Evolutionary conservation across 345 rosid genomes (phyloP).

Genomic region (Geranium rotundifolium): DNA sequence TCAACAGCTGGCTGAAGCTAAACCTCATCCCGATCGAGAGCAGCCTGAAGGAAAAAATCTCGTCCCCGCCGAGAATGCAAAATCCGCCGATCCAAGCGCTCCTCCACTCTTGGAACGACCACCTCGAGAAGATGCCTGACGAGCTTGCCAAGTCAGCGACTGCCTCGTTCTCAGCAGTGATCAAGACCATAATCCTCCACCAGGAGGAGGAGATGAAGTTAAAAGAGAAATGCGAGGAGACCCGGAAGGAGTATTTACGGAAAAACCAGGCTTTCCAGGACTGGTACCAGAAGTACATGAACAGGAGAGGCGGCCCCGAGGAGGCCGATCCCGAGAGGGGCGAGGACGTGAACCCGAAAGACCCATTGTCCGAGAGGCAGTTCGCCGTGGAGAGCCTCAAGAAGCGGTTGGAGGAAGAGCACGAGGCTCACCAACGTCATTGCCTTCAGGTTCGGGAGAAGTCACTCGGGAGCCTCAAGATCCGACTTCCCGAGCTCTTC

Average conservation of each 20-base stretch:
- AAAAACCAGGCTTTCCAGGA: constrained; percentile 79
- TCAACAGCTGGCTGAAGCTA: constrained; percentile 55
- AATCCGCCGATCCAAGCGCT: constrained; percentile 75
- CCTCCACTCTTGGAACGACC: constrained; percentile 57
- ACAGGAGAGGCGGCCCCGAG: constrained; percentile 39
- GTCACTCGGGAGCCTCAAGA: constrained; percentile 68
- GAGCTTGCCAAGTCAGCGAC: constrained; percentile 81
- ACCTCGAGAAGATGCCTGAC: constrained; percentile 67
- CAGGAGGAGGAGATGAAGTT: constrained; percentile 88
- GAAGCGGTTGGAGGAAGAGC: constrained; percentile 67
- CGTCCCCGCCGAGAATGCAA: constrained; percentile 68
- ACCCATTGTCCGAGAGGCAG: constrained; percentile 65
- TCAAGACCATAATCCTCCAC: constrained; percentile 47
- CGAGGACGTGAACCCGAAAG: constrained; percentile 39
- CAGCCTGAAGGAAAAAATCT: constrained; percentile 46
- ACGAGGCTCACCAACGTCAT: constrained; percentile 52
- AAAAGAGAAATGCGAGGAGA: constrained; percentile 76
- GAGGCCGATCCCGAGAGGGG: constrained; percentile 26
- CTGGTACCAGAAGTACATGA: constrained; percentile 71
- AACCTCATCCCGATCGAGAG: constrained; percentile 75
- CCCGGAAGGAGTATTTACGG: constrained; percentile 49
- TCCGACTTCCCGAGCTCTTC: constrained; percentile 74
- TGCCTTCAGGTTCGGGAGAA: constrained; percentile 89
- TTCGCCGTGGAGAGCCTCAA: constrained; percentile 53
- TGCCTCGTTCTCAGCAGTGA: constrained; percentile 60